Base-by-base conservation (phyloP, 2,329 filamentous ascomycete genomes). In the Colletotrichum gloeosporioides region DNA sequence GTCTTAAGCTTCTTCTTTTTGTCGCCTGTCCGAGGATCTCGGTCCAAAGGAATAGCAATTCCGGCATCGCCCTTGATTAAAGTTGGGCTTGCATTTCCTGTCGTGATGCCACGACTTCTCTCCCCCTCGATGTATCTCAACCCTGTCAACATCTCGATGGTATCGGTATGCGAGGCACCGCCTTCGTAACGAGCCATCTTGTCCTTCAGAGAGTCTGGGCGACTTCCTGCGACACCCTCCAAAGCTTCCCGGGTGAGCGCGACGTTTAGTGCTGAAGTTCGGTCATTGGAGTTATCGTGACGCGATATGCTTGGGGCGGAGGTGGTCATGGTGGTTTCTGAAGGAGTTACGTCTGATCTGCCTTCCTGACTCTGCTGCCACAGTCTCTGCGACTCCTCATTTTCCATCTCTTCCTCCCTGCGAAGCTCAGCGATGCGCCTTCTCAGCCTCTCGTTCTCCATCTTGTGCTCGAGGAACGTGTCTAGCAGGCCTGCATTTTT, bases 381-480 rank as follows among this genome's bases (percentile, higher is more conserved):
- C 61, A 92, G 89, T 77, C 89, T 88, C 75, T 92, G 90, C 68
- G 92, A 90, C 73, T 92, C 91, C 75, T 94, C 93, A 18, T 90
- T 89, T 77, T 98, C 96, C 71, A 96, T 95, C 73, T 93, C 92
- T 83, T 98, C 96, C 84, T 98, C 96, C 77, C 91, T 90, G 79
- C 95, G 95, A 71, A 98, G 88, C 85, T 98, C 95, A 22, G 94
- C 93, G 77, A 99, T 98, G 59, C 95, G 92, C 80, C 95, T 94
- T 81, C 92, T 93, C 65, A 99, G 86, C 6, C 96, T 92, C 86
- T 98, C 96, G 81, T 98, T 98, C 84, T 98, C 96, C 71, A 98
- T 96, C 85, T 98, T 98, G 87, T 98, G 96, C 83, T 99, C 96
- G 32, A 99, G 89, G 81, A 98, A 98, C 0, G 96, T 98, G 85